A percentile compares a stretch with the other conserved stretches of the same genome.
phyloP scores from a whole-genome alignment of 2,329 filamentous ascomycete species.

The Pseudonectria foliicola region DNA sequence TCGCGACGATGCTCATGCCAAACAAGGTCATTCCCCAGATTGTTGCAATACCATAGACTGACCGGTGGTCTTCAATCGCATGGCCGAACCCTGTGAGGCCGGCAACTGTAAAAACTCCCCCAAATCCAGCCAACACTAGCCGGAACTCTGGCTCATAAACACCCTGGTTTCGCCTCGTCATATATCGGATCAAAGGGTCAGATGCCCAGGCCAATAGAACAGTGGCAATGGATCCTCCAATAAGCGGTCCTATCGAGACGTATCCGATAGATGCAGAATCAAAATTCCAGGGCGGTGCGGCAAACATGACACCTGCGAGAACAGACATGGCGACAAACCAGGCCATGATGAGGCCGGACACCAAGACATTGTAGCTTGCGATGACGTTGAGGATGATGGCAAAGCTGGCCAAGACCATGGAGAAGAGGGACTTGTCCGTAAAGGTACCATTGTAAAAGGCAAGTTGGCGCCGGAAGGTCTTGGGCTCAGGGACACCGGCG shows the following conservation, averaged over 20 bases:
- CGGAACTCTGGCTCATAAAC: constrained; percentile 9
- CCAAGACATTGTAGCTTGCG: constrained; percentile 4
- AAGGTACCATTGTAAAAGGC: constrained; percentile 4
- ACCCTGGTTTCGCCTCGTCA: constrained; percentile 4
- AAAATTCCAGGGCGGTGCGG: constrained; percentile 5
- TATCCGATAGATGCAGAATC: constrained; percentile 5
- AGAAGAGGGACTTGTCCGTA: constrained; percentile 1
- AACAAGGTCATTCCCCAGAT: constrained; percentile 6
- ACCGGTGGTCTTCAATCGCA: background rate
- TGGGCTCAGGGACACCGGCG: background rate
- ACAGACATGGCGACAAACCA: constrained; percentile 7
- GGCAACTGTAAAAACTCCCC: constrained; percentile 1
- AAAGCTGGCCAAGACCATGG: constrained; percentile 4
- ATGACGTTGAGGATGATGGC: constrained; percentile 3
- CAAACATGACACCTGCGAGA: constrained; percentile 7
- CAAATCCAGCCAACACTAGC: background rate
- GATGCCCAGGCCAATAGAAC: background rate
- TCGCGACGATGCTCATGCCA: constrained; percentile 3
- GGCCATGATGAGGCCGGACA: constrained; percentile 3
- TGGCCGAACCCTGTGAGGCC: constrained; percentile 4
- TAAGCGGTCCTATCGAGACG: constrained; percentile 1
- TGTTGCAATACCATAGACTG: constrained; percentile 2
- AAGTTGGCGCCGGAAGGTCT: constrained; percentile 1
- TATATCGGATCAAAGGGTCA: constrained; percentile 3
- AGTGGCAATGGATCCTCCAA: constrained; percentile 5